Base-by-base conservation (phyloP, 2,329 filamentous ascomycete genomes). In the Aciculosporium take region DNA sequence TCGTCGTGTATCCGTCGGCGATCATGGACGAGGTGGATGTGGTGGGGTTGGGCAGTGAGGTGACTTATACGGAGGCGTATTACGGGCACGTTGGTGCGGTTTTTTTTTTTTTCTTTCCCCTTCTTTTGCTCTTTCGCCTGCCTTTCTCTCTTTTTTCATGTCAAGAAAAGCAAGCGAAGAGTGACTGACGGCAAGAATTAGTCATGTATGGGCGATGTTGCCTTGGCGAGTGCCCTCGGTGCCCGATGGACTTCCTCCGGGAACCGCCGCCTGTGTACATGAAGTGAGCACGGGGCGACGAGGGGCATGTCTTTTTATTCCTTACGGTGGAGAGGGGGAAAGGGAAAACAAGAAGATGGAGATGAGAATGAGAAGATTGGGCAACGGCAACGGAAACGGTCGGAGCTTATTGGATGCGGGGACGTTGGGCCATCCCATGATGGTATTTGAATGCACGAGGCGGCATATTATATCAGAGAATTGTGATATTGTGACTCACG, bases 1-100 rank as follows among this genome's bases (percentile, higher is more conserved):
- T 64, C 33, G 48, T 64, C n/a, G 57, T 64, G 18, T 64, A 63
- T 40, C 61, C 61, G 3, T 62, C 60, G 1, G 61, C 61, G 4
- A 48, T 64, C 42, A 60, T 55, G 8, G 61, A 63, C 42, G 51
- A 57, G 7, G 48, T 63, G 21, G 55, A 59, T 20, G 44, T 58
- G 8, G 49, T 48, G 7, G 60, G 57, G 0, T 37, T 64, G 29
- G 57, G 52, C 1, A 46, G 52, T 2, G 58, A 61, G 7, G 49
- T 56, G 3, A 63, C 60, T 1, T 64, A 60, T 45, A 59, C 60
- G 12, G 60, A 63, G 28, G 57, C 56, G 1, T 64, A 64, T 35
- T 42, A 50, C 7, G 57, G 56, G 2, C 61, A 64, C 33, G 59
- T 64, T 1, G 49, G 61, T 64, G 48, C 15, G 44, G 27, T 39